A percentile compares a stretch with the other conserved stretches of the same genome.
These are phyloP conservation scores for Phlebiopsis flavidoalba DNA, from an alignment of 768 basidiomycete species.

Conservation along the genomic window DNA sequence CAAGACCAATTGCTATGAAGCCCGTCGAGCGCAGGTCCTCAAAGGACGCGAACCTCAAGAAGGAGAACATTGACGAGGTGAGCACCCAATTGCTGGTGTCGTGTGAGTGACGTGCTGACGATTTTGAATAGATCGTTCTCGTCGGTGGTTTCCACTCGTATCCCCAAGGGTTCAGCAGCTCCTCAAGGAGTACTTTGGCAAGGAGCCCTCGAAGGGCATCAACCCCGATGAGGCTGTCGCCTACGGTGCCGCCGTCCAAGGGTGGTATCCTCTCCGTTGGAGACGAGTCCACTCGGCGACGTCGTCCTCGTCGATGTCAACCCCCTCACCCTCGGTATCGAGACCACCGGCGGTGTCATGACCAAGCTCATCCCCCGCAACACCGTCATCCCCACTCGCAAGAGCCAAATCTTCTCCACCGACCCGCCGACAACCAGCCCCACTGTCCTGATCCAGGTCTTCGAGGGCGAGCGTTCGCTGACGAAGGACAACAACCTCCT, in stretches of 20 bases:
- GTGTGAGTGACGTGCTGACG: no score
- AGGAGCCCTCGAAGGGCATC: constrained; percentile 97
- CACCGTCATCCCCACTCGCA: constrained; percentile 97
- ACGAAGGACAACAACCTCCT: constrained; percentile 99
- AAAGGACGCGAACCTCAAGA: constrained; percentile 97
- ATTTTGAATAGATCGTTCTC: constrained; percentile 58
- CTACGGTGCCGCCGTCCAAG: constrained; percentile 95
- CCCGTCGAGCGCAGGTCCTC: constrained; percentile 93
- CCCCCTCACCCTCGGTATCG: constrained; percentile 97
- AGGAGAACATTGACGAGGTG: constrained; percentile 92
- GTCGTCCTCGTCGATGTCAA: constrained; percentile 95
- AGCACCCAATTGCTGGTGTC: constrained; percentile 11
- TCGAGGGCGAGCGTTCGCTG: constrained; percentile 92
- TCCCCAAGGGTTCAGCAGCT: constrained; percentile 99
- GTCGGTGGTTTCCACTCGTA: constrained; percentile 98
- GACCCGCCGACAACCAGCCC: constrained; percentile 85
- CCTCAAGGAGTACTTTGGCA: constrained; percentile 96
- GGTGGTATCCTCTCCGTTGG: constrained; percentile 97
- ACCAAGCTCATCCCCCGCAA: constrained; percentile 97
- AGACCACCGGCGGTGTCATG: constrained; percentile 97
- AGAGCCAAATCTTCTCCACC: constrained; percentile 89
- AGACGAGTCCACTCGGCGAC: constrained; percentile 83
- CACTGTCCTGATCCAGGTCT: constrained; percentile 95
- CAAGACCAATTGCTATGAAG: constrained; percentile 99
- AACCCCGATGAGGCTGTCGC: constrained; percentile 99